Evolutionary conservation across 202 grass and related monocot genomes (phyloP).

Genomic region (Digitaria exilis): DNA sequence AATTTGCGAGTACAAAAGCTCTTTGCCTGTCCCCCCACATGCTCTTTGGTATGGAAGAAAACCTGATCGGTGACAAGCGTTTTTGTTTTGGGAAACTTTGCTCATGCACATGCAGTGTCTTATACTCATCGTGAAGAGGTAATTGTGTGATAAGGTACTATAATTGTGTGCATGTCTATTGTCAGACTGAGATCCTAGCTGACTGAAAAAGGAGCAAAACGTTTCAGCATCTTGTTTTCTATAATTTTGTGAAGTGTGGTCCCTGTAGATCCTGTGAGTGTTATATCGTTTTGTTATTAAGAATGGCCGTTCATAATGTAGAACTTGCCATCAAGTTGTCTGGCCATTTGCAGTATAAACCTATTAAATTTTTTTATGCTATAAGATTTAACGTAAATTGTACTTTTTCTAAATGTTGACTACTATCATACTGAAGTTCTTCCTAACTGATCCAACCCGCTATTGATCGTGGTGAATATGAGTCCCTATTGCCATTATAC

Average conservation of each 20-base stretch:
- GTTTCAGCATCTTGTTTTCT: constrained; percentile 12
- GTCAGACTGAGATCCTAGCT: not conserved
- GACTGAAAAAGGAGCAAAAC: constrained; percentile 15
- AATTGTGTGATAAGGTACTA: not conserved
- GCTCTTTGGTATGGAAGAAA: not conserved
- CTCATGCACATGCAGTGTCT: not conserved
- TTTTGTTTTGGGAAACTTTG: not conserved
- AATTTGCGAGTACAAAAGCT: not conserved
- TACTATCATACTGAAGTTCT: not conserved
- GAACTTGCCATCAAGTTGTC: not conserved
- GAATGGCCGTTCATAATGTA: not conserved
- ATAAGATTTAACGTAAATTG: not conserved
- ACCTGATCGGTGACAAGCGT: not conserved
- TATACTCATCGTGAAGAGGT: not conserved
- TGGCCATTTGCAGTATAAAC: not conserved
- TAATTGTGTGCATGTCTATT: not conserved
- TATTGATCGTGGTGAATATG: not conserved
- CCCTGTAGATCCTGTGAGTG: not conserved
- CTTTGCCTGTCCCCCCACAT: not conserved
- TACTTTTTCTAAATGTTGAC: not conserved
- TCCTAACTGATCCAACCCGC: not conserved
- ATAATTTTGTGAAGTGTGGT: constrained; percentile 9
- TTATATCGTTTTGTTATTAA: not conserved
- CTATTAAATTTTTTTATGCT: not conserved
- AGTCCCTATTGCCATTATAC: not conserved